Base-by-base conservation (phyloP, 352 stramenopile genomes). In the Phytophthora fragariae region DNA sequence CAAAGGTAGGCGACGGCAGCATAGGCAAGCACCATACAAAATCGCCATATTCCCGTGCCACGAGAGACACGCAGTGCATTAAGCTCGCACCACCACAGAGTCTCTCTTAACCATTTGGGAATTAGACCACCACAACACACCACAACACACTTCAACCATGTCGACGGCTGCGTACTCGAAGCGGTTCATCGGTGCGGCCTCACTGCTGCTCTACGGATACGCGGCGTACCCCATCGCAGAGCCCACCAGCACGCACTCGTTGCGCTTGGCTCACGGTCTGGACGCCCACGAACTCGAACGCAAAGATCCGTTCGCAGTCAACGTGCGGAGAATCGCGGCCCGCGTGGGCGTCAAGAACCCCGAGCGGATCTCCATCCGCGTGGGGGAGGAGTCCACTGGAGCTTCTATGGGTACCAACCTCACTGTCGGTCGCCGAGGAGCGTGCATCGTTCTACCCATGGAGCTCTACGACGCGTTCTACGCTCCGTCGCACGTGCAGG, bases 381-480 rank as follows among this genome's bases (percentile, higher is more conserved):
- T 96, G 12, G 83, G 83, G 6, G 76, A 92, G 37, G 72, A 92
- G 33, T 89, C 84, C 1, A 72, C 81, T 2, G 87, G 89, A 8
- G 87, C 86, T 2, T 92, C 89, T 0, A 66, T 94, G 39, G 89
- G 89, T 1, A 67, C 85, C 4, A 94, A 96, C 65, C 72, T 79
- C 15, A 91, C 83, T 7, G 86, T 92, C 56, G 61, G 70, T 12
- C 70, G 73, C 12, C 81, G 81, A 35, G 86, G 86, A 2, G 85
- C 87, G 0, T 93, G 83, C 60, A 81, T 96, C 35, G 80, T 94
- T 33, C 70, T 96, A n/a, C 87, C 89, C 6, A 75, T 89, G 37
- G 83, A 93, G 47, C 73, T 96, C n/a, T 96, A 96, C 70, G 82
- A 93, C 15, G 89, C 87, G 5, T 96, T 92, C 75, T 84, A 92